These are phyloP conservation scores for Acer negundo DNA, from an alignment of 345 rosid species.

Conservation along the genomic window DNA sequence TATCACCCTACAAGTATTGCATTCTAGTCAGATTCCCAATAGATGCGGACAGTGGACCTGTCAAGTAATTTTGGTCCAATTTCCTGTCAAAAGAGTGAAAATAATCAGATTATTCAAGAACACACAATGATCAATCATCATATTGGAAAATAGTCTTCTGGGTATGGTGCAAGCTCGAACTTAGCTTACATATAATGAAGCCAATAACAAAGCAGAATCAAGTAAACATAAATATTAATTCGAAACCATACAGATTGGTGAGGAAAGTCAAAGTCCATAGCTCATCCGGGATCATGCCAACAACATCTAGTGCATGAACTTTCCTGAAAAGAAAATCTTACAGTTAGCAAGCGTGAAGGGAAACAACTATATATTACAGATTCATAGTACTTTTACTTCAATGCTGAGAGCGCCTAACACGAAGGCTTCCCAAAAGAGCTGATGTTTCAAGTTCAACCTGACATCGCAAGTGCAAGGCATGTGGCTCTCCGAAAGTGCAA, in stretches of 20 bases:
- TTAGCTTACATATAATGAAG: not conserved
- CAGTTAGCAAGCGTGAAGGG: not conserved
- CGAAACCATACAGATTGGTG: constrained; percentile 41
- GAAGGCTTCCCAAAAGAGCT: not conserved
- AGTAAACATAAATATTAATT: not conserved
- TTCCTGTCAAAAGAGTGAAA: constrained; percentile 33
- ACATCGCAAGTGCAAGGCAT: not conserved
- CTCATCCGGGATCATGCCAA: constrained; percentile 52
- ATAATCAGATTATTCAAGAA: not conserved
- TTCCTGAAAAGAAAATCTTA: constrained; percentile 31
- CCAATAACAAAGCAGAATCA: no score
- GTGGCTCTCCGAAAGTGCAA: not conserved
- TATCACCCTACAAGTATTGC: constrained; percentile 60
- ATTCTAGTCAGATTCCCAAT: constrained; percentile 51
- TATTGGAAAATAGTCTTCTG: not conserved
- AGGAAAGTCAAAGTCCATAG: constrained; percentile 52
- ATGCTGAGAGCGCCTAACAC: not conserved
- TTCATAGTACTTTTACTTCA: no score
- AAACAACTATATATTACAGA: not conserved
- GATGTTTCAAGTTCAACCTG: not conserved
- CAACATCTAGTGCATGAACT: constrained; percentile 36
- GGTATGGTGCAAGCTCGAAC: not conserved
- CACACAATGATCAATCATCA: not conserved
- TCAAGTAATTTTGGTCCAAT: constrained; percentile 48
- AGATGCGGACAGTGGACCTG: constrained; percentile 52